These are phyloP conservation scores for Phyllosticta citriasiana DNA, from an alignment of 2,329 filamentous ascomycete species.

Conservation along the genomic window DNA sequence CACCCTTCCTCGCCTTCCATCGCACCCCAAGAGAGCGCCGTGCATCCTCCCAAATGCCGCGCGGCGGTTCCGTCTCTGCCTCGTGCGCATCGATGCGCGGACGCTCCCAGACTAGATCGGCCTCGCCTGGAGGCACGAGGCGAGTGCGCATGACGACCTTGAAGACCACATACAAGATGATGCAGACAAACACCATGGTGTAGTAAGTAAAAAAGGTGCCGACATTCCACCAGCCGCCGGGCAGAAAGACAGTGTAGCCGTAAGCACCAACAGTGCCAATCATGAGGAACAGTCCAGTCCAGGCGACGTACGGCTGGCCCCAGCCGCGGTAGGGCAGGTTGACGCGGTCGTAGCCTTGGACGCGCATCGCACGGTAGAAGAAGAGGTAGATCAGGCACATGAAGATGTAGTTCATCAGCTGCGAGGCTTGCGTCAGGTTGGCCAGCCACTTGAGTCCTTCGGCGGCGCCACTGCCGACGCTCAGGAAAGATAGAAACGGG, in stretches of 20 bases:
- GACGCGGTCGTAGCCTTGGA: constrained; percentile 40
- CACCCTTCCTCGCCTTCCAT: constrained; percentile 1
- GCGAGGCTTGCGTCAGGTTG: constrained; percentile 47
- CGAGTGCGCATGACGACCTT: constrained; percentile 54
- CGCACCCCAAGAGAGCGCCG: constrained; percentile 24
- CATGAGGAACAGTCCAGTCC: constrained; percentile 38
- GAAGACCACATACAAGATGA: constrained; percentile 48
- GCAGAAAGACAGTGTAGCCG: constrained; percentile 44
- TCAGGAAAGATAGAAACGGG: constrained; percentile 25
- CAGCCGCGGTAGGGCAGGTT: constrained; percentile 35
- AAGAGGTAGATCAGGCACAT: constrained; percentile 44
- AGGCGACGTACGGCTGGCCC: constrained; percentile 44
- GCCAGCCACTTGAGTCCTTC: constrained; percentile 25
- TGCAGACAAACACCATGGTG: constrained; percentile 31
- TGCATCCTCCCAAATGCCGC: constrained; percentile 29
- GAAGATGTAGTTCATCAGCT: constrained; percentile 53
- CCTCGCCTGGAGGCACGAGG: constrained; percentile 42
- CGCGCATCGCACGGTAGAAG: constrained; percentile 37
- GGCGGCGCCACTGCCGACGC: constrained; percentile 20
- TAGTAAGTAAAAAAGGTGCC: constrained; percentile 46
- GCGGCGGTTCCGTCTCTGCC: constrained; percentile 23
- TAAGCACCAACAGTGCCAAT: constrained; percentile 42
- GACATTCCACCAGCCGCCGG: constrained; percentile 33
- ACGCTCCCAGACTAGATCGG: constrained; percentile 34
- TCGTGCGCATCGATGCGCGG: constrained; percentile 31